phyloP scores from a whole-genome alignment of 139 green algal genomes.

The Micractinium conductrix region DNA sequence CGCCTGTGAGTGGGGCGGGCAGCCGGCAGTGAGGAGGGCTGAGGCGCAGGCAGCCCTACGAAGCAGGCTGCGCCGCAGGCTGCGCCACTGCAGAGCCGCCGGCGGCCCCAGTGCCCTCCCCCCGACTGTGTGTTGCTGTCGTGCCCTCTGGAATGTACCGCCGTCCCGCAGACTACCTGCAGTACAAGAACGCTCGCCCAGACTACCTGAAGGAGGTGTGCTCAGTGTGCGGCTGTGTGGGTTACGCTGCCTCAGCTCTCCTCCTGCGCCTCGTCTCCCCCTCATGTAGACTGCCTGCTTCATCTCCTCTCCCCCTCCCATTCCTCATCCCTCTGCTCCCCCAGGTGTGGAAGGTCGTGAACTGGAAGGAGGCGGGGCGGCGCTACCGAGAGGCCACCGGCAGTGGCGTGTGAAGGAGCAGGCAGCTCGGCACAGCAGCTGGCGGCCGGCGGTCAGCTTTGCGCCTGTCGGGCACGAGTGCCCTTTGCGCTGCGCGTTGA shows the following conservation, averaged over 20 bases:
- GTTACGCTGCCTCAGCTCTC: no score
- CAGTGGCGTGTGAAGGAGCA: no score
- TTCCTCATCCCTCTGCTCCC: not conserved
- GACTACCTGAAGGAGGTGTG: conserved; percentile 94
- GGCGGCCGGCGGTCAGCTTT: no score
- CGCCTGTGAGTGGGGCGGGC: not conserved
- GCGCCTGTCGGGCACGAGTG: no score
- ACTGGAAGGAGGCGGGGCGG: conserved; percentile 92
- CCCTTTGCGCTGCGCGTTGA: no score
- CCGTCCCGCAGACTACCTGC: conserved; percentile 30
- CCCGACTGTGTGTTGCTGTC: no score
- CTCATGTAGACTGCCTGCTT: not conserved
- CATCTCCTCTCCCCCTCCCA: not conserved
- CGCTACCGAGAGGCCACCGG: conserved; percentile 67
- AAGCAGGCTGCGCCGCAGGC: not conserved
- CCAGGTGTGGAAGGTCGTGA: conserved; percentile 93
- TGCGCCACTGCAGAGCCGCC: conserved; percentile 7
- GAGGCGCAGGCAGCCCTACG: no score
- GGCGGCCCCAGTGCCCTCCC: not conserved
- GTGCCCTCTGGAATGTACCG: no score
- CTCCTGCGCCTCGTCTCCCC: no score
- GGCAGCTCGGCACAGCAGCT: no score
- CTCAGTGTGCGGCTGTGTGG: not conserved
- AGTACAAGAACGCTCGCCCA: conserved; percentile 97
- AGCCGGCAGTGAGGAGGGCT: no score